Evolutionary conservation across 192 early-diverging fungal species (phyloP).

Genomic region (Backusella tarrabulga): DNA sequence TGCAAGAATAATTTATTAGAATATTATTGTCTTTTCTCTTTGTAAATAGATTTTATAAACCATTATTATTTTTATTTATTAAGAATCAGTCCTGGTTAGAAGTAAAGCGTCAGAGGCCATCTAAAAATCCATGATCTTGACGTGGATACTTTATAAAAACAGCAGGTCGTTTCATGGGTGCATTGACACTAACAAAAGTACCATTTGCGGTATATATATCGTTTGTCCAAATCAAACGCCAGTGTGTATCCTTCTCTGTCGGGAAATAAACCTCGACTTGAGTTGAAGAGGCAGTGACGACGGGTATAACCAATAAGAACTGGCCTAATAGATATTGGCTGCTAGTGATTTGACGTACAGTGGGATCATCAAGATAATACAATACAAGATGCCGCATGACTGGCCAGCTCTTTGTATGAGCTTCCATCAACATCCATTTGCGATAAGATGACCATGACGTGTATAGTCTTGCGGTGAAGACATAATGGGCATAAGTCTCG

Average conservation of each 20-base stretch:
- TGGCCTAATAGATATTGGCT: conserved; percentile 40
- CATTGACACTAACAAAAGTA: conserved; percentile 12
- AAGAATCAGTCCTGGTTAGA: background rate
- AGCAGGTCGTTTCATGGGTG: conserved; percentile 35
- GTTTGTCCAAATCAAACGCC: conserved; percentile 37
- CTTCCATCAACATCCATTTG: conserved; percentile 28
- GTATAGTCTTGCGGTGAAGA: conserved; percentile 27
- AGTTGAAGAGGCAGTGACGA: conserved; percentile 14
- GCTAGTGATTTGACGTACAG: conserved; percentile 24
- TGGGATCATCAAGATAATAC: conserved; percentile 35
- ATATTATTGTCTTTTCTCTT: no score
- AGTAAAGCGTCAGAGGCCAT: conserved; percentile 24
- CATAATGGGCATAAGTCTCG: conserved; percentile 25
- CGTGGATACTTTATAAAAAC: conserved; percentile 37
- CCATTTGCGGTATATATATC: conserved; percentile 24
- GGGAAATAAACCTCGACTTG: conserved; percentile 44
- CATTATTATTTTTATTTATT: no score
- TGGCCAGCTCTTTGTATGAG: conserved; percentile 29
- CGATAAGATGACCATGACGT: conserved; percentile 29
- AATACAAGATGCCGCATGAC: conserved; percentile 34
- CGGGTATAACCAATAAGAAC: conserved; percentile 34
- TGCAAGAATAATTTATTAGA: background rate
- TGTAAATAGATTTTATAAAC: no score
- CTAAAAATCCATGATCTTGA: conserved; percentile 21
- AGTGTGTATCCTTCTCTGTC: background rate